phyloP scores from a whole-genome alignment of 2,329 filamentous ascomycete genomes.

The Verticillium dahliae region DNA sequence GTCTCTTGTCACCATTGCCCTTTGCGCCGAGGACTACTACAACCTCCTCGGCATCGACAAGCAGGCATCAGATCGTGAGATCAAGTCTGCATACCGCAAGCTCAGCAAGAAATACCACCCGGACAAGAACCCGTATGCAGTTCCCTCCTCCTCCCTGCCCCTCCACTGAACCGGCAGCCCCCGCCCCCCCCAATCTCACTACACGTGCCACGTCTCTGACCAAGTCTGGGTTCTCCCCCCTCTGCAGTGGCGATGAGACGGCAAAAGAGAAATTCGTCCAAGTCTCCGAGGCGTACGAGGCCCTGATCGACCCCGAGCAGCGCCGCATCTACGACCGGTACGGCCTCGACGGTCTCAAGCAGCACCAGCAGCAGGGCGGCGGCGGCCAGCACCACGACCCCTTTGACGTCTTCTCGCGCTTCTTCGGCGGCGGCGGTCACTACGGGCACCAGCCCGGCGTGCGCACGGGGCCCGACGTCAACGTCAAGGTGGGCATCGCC shows the following conservation, averaged over 20 bases:
- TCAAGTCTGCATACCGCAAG: slow-evolving; percentile 88
- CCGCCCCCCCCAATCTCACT: no score
- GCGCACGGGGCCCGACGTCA: slow-evolving; percentile 80
- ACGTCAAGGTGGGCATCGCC: slow-evolving; percentile 72
- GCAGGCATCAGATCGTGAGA: slow-evolving; percentile 74
- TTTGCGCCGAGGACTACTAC: slow-evolving; percentile 69
- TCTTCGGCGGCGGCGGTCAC: slow-evolving; percentile 89
- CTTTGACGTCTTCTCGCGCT: slow-evolving; percentile 92
- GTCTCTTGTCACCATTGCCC: slow-evolving; percentile 44
- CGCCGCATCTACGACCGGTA: slow-evolving; percentile 91
- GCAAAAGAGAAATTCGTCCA: slow-evolving; percentile 90
- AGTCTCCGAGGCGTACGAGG: slow-evolving; percentile 92
- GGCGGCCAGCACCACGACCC: slow-evolving; percentile 67
- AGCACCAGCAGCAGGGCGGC: slow-evolving; percentile 63
- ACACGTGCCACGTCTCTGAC: not conserved
- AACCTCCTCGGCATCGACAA: slow-evolving; percentile 77
- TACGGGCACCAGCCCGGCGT: slow-evolving; percentile 68
- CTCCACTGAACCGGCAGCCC: not conserved
- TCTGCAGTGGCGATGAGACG: slow-evolving; percentile 61
- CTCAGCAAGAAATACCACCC: slow-evolving; percentile 95
- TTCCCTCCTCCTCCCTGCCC: not conserved
- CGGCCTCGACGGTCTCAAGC: slow-evolving; percentile 83
- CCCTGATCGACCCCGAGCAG: slow-evolving; percentile 70
- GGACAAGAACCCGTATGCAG: slow-evolving; percentile 88
- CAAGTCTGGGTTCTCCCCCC: not conserved